Conservation (phyloP, 164 flowering plant genomes). For the Umbellularia californica region DNA sequence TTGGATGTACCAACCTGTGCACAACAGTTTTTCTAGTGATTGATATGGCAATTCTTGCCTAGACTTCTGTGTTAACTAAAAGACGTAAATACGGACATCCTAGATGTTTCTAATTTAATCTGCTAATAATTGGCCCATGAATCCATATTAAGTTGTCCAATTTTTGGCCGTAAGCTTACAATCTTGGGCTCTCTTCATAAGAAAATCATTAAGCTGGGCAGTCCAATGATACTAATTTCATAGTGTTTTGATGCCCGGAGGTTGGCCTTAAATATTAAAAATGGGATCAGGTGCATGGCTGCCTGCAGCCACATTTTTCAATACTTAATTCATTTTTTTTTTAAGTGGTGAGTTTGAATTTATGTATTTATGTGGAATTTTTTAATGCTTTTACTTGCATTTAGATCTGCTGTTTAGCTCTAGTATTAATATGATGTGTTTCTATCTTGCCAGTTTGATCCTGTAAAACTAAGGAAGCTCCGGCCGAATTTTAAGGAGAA, state of each 20-base stretch:
- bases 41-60: no score
- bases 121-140: no score
- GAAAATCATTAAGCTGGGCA: no score
- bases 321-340: not conserved
- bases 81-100: no score
- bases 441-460: constrained; percentile 67
- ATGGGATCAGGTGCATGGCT: not conserved
- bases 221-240: no score
- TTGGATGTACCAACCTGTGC: no score
- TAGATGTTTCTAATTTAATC: no score
- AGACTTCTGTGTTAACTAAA: no score
- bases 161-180: no score
- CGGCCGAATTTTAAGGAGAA: constrained; percentile 80
- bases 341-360: not conserved
- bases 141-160: no score
- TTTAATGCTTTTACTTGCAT: not conserved
- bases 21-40: no score
- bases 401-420: not conserved
- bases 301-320: not conserved
- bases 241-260: not conserved
- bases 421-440: not conserved
- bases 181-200: no score
- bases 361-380: not conserved
- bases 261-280: not conserved
- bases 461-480: constrained; percentile 76